Evolutionary conservation across 805 yeast genomes (phyloP), one percentile per base, ranked within the genome.

Genomic region (Wickerhamiella alocasiicola): DNA sequence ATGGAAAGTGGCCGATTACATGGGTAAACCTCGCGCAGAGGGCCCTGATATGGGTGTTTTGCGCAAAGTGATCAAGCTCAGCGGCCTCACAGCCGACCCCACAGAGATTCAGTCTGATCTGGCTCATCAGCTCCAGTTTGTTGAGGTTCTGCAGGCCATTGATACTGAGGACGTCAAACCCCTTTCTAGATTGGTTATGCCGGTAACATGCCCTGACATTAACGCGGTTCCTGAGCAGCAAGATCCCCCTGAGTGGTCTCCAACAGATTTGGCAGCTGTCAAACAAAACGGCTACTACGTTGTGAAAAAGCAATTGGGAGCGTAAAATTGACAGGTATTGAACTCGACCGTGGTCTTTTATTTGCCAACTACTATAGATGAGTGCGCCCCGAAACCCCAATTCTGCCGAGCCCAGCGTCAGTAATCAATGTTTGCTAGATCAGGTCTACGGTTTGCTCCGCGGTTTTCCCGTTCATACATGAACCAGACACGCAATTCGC

Each of bases 101-200:
- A 45, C 54, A 1, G 46, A 47, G 29, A 43, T 59, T 32, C 40
- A 52, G 19, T 33, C 38, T 5, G 62, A 62, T 28, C 48, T 63
- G 9, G 46, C 48, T 13, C 56, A 55, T 33, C 67, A 63, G 50
- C 51, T 63, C 23, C 52, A 48, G 19, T 63, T 63, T 44, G 62
- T 63, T 2, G 63, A 63, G 44, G 59, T 55, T n/a, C 53, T 63
- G 15, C 47, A 53, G n/a, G 53, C 50, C 9, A 57, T 60, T 6
- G 54, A 61, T 25, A 59, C 65, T 3, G 44, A 41, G 2, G 57
- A 55, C 2, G 43, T 57, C 9, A 53, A 50, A 41, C 67, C 67
- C 7, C 45, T 62, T 17, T 52, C 52, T 6, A 46, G 62, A 2
- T 46, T 58, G 16, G 44, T 46, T 4, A 49, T 45, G 9, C 40